phyloP scores from a whole-genome alignment of 2,329 filamentous ascomycete species.

The Chrysosporium keratinophilum region DNA sequence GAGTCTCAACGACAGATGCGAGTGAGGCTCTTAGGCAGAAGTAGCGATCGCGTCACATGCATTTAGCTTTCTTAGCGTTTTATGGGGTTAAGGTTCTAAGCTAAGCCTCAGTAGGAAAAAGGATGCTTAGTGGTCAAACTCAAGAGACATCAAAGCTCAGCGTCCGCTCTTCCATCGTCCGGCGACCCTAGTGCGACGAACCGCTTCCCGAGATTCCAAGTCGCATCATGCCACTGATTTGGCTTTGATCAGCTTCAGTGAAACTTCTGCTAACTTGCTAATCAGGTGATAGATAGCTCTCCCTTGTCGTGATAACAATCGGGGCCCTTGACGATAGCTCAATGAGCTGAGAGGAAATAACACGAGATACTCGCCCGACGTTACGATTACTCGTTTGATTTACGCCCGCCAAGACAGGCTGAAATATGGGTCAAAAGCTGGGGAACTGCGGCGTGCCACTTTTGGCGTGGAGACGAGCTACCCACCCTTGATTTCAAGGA shows the following conservation, averaged over 20 bases:
- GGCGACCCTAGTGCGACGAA: background rate
- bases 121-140: too few relatives aligned
- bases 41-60: background rate
- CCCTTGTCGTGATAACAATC: background rate
- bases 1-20: too few relatives aligned
- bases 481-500: too few relatives aligned
- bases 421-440: constrained; percentile 1
- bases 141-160: background rate
- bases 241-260: too few relatives aligned
- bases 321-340: background rate
- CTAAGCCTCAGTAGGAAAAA: too few relatives aligned
- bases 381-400: background rate
- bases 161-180: too few relatives aligned
- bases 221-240: too few relatives aligned
- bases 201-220: background rate
- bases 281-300: background rate
- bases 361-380: background rate
- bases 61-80: constrained; percentile 1
- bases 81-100: background rate
- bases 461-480: background rate
- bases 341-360: background rate
- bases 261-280: too few relatives aligned
- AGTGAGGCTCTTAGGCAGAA: background rate
- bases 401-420: background rate
- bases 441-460: background rate